Base-by-base conservation (phyloP, 1,139 yeast genomes). In the Yamadazyma jaroonii region DNA sequence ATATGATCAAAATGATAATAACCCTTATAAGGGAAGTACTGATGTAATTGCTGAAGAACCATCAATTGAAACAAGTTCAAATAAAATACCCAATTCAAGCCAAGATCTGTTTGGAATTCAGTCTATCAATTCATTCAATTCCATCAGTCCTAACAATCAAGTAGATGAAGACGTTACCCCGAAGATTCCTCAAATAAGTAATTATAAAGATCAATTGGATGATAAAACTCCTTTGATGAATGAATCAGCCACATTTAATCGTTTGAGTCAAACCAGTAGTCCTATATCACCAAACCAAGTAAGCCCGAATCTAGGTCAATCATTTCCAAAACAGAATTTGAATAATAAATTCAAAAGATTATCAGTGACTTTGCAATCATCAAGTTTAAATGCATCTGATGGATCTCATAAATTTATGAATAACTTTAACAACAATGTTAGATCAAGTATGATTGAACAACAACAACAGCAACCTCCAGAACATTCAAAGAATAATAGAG, bases 371-470 rank as follows among this genome's bases (percentile, higher is more conserved):
- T 53, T 72, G 29, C 72, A 65, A 38, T 61, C 62, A 25, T 50
- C 62, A 2, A 43, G 34, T 33, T 25, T 38, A 26, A 51, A 48
- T 28, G 58, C 71, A 1, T 64, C 74, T 4, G 64, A 64, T 11
- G 74, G 69, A 40, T 69, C 75, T 2, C 56, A 64, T 41, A 56
- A 60, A 32, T 71, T 72, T 47, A 66, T 69, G 61, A 59, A 51
- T 38, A 52, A 62, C n/a, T 71, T 72, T 48, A 72, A 65, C 43
- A 69, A 65, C 43, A 71, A 70, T 43, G 48, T 54, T 13, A 38
- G 52, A 26, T 46, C 35, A 3, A 36, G 35, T 30, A 15, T 27
- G 9, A 13, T 28, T 4, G 37, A 37, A 9, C 29, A 35, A n/a
- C 12, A 15, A 6, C 21, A 25, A 11, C 20, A 28, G 11, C 12